Evolutionary conservation across 2,329 filamentous ascomycete genomes (phyloP), one percentile per base, ranked within the genome.

Genomic region (Waltergamsia citrina): DNA sequence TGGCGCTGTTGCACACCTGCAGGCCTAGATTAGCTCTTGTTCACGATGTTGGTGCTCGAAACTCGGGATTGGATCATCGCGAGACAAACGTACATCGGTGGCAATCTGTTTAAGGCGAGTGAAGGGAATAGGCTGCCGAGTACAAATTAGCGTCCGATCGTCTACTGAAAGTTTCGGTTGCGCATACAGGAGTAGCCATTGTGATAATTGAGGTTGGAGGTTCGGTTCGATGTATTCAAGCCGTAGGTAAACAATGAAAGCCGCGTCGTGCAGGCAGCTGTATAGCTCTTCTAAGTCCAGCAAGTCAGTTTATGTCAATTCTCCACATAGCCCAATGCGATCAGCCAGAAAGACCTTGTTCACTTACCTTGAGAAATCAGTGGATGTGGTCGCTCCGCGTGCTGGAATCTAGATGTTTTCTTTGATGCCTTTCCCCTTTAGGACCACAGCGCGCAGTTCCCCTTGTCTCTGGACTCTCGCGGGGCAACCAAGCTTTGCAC

Each of bases 101-200:
- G 84, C 81, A 56, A 94, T 90, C 65, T 92, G 84, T 65, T 81
- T 83, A 45, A 94, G 74, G 44, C 86, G 72, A 51, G 77, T 79
- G 47, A 78, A 71, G 39, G 83, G 71, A 49, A 94, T 72, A 40
- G 86, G 86, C 83, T 90, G 50, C 23, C 16, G n/a, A n/a, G n/a
- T 23, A 18, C 14, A 7, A 12, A 23, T 33, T 23, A 33, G 31
- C 15, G 16, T 25, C 7, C 7, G 6, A 8, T 24, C 31, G 22
- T 8, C 15, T 30, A 10, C 8, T 16, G n/a, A 6, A 11, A n/a
- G 4, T 8, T 6, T 12, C 7, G 17, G 24, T 28, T 17, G 29
- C 33, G 16, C 33, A 34, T 53, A 60, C 57, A 44, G 57, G 56
- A 46, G 56, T 55, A 44, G 56, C 50, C 57, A 60, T 60, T 31